Percentiles rank a stretch among this genome's conserved stretches.
Evolutionary conservation across 1,284 basidiomycete species (phyloP).

Genomic region (Apiotrichum brassicae): DNA sequence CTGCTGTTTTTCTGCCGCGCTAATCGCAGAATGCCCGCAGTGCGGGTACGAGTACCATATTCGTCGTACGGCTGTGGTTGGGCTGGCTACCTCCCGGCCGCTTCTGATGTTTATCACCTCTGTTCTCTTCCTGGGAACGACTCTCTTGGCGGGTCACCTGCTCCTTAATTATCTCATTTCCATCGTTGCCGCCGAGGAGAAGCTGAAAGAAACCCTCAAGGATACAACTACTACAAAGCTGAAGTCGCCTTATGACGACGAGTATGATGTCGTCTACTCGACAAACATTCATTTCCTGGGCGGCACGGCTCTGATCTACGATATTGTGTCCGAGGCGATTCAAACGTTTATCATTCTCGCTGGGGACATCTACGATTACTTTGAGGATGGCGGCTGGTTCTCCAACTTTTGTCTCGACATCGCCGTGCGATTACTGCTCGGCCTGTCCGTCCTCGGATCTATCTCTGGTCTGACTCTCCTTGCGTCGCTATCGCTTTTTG

Average conservation of each 20-base stretch:
- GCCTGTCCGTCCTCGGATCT: constrained; percentile 41
- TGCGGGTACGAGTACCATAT: constrained; percentile 42
- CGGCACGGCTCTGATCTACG: constrained; percentile 29
- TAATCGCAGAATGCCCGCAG: constrained; percentile 40
- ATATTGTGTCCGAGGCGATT: constrained; percentile 30
- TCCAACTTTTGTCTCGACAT: constrained; percentile 10
- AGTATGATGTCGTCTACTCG: constrained; percentile 2
- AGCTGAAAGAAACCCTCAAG: not conserved
- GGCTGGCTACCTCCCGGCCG: constrained; percentile 38
- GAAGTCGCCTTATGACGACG: not conserved
- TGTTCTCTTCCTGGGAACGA: constrained; percentile 29
- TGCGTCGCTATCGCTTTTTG: constrained; percentile 35
- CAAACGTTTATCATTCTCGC: constrained; percentile 33
- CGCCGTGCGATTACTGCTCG: constrained; percentile 35
- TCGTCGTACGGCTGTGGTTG: constrained; percentile 37
- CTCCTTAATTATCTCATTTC: constrained; percentile 15
- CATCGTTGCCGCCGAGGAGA: not conserved
- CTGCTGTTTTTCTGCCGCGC: not conserved
- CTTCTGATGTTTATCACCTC: constrained; percentile 34
- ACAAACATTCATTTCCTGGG: constrained; percentile 23
- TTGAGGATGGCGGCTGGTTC: not conserved
- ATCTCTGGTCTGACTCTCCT: constrained; percentile 40
- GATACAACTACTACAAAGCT: not conserved
- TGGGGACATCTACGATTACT: constrained; percentile 12
- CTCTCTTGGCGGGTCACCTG: constrained; percentile 32